phyloP scores from a whole-genome alignment of 1,139 yeast species.

The Pichia sp. region DNA sequence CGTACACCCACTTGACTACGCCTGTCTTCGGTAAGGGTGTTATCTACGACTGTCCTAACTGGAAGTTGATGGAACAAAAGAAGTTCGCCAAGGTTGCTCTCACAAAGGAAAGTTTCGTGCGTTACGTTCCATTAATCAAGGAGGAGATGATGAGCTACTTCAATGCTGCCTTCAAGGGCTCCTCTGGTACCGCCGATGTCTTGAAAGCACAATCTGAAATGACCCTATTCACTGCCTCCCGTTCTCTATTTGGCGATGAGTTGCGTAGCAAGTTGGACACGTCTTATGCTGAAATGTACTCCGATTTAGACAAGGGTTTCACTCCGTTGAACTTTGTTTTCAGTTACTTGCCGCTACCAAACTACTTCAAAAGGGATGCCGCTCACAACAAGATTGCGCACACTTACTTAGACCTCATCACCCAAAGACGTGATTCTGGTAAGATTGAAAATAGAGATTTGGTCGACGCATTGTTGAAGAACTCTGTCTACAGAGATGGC shows the following conservation, averaged over 20 bases:
- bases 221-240: slow-evolving; percentile 93
- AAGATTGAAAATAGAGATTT: slow-evolving; percentile 84
- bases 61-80: slow-evolving; percentile 95
- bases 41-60: slow-evolving; percentile 92
- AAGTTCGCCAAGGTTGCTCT: slow-evolving; percentile 90
- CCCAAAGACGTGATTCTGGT: slow-evolving; percentile 64
- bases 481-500: slow-evolving; percentile 88
- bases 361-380: slow-evolving; percentile 74
- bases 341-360: slow-evolving; percentile 88
- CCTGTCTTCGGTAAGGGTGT: slow-evolving; percentile 98
- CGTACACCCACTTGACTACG: slow-evolving; percentile 90
- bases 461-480: slow-evolving; percentile 79
- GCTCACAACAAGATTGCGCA: slow-evolving; percentile 80
- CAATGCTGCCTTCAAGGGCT: slow-evolving; percentile 32
- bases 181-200: slow-evolving; percentile 60
- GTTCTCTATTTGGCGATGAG: slow-evolving; percentile 87
- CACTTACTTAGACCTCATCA: slow-evolving; percentile 77
- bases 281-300: slow-evolving; percentile 77
- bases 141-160: slow-evolving; percentile 73
- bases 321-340: slow-evolving; percentile 94
- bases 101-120: slow-evolving; percentile 76
- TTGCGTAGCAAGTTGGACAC: slow-evolving; percentile 80
- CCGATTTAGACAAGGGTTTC: slow-evolving; percentile 94
- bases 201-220: slow-evolving; percentile 89
- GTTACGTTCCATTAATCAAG: slow-evolving; percentile 83